Conservation (phyloP, 768 basidiomycete species). For the Boletus coccyginus region DNA sequence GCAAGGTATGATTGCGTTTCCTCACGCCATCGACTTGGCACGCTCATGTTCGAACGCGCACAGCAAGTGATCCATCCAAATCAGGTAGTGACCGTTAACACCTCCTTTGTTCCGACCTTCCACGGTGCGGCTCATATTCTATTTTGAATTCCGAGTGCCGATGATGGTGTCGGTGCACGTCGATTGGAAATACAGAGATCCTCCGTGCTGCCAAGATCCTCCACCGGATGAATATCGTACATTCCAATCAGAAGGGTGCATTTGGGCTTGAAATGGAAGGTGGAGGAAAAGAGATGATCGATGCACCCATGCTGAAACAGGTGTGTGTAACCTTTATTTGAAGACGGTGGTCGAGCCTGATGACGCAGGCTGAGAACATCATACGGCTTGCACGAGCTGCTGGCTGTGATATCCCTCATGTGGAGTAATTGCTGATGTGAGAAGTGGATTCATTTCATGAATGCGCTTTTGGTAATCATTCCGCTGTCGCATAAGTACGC, state of each 20-base stretch:
- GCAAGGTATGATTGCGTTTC: conserved; percentile 56
- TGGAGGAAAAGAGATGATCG: conserved; percentile 76
- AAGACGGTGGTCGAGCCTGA: neutral
- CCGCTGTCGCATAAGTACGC: neutral
- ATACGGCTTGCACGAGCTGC: conserved; percentile 54
- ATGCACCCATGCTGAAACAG: conserved; percentile 89
- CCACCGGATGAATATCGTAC: conserved; percentile 57
- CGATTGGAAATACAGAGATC: conserved; percentile 52
- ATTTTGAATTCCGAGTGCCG: neutral
- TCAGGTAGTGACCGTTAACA: conserved; percentile 76
- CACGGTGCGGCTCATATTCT: conserved; percentile 45
- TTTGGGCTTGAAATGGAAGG: conserved; percentile 63
- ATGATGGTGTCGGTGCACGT: neutral
- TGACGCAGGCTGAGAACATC: conserved; percentile 45
- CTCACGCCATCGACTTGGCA: neutral
- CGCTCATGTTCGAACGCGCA: neutral
- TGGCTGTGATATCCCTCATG: conserved; percentile 49
- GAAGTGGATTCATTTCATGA: neutral
- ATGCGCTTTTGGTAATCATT: neutral
- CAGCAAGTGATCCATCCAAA: conserved; percentile 95
- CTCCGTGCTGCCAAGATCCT: conserved; percentile 72
- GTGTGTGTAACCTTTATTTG: neutral
- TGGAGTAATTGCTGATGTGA: conserved; percentile 24
- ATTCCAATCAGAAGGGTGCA: conserved; percentile 57
- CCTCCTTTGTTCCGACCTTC: conserved; percentile 71